Conservation (phyloP, 176 grass and related monocot species). For the Bromus sterilis region DNA sequence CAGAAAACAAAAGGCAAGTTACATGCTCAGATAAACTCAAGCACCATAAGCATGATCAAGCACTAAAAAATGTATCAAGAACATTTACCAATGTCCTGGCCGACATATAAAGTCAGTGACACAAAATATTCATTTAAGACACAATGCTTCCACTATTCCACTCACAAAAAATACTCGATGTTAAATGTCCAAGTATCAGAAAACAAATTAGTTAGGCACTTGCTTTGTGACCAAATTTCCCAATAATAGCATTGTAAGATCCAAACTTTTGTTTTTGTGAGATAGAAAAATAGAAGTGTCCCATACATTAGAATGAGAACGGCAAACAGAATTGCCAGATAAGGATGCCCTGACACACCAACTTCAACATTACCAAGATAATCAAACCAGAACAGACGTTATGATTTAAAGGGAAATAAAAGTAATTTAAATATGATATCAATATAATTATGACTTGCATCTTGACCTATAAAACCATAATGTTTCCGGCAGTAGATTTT, state of each 20-base stretch:
- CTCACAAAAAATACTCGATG: no score
- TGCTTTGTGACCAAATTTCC: background rate
- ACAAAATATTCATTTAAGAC: background rate
- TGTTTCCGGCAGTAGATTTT: slow-evolving; percentile 35
- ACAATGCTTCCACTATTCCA: background rate
- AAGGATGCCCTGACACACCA: background rate
- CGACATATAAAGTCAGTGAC: background rate
- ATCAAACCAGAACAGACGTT: background rate
- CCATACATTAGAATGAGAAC: background rate
- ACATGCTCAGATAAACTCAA: background rate
- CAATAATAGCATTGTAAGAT: background rate
- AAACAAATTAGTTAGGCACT: background rate
- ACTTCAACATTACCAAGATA: background rate
- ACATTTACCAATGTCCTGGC: background rate
- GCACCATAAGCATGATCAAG: background rate
- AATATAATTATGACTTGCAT: background rate
- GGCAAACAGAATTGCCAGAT: background rate
- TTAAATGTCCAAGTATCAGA: background rate
- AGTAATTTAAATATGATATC: background rate
- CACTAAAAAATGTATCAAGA: background rate
- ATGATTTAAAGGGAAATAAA: background rate
- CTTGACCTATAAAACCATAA: slow-evolving; percentile 13
- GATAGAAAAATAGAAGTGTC: background rate
- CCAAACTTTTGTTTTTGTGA: background rate
- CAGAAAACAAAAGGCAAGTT: background rate